Evolutionary conservation across 164 flowering plant genomes (phyloP).

Genomic region (Piper betle): DNA sequence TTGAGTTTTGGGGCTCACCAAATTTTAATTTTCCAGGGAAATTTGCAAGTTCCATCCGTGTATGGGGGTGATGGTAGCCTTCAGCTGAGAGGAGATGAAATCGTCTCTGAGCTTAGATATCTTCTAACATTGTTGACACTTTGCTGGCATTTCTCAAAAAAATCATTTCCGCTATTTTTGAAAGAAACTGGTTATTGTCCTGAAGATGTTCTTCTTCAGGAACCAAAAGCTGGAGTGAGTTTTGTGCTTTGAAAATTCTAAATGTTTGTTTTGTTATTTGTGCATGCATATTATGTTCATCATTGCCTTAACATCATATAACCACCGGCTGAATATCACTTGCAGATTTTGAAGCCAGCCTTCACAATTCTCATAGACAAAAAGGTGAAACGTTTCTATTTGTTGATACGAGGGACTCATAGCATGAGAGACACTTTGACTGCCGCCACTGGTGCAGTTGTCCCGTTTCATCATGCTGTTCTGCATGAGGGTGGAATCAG

Average conservation of each 20-base stretch:
- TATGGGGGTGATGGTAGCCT: slow-evolving; percentile 75
- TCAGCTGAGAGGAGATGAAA: slow-evolving; percentile 59
- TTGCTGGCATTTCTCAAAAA: slow-evolving; percentile 97
- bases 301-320: not conserved
- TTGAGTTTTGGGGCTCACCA: too few species aligned
- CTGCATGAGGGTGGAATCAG: slow-evolving; percentile 87
- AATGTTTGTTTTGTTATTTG: too few species aligned
- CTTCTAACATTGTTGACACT: slow-evolving; percentile 64
- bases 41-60: slow-evolving; percentile 49
- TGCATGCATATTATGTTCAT: not conserved
- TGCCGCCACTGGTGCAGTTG: slow-evolving; percentile 95
- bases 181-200: slow-evolving; percentile 75
- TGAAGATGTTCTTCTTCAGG: slow-evolving; percentile 81
- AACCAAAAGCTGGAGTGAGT: slow-evolving; percentile 97
- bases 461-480: slow-evolving; percentile 90
- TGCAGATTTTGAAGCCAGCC: slow-evolving; percentile 97
- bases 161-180: slow-evolving; percentile 71
- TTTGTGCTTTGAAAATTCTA: not conserved
- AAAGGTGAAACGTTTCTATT: slow-evolving; percentile 39
- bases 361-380: slow-evolving; percentile 74
- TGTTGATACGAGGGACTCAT: slow-evolving; percentile 94
- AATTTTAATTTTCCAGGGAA: slow-evolving; percentile 45
- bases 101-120: slow-evolving; percentile 55
- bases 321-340: not conserved
- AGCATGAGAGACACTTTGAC: slow-evolving; percentile 94